Conservation (phyloP, 148 eudicot species). For the Nyssa sinensis region DNA sequence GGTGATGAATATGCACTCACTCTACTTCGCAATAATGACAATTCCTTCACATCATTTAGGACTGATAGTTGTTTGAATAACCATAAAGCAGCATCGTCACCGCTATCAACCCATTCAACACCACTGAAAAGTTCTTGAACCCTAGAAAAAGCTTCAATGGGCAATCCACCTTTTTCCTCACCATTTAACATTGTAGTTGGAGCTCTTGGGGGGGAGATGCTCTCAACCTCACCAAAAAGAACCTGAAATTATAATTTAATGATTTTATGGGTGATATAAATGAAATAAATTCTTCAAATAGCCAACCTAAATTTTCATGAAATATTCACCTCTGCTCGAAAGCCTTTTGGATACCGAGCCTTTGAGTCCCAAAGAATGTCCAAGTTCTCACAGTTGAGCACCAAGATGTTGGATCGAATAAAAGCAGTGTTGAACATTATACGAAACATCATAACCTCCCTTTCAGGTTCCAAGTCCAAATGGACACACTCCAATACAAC, state of each 20-base stretch:
- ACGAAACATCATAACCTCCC: slow-evolving; percentile 99
- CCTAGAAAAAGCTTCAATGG: slow-evolving; percentile 96
- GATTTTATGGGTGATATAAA: background rate
- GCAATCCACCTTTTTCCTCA: slow-evolving; percentile 92
- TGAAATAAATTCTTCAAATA: background rate
- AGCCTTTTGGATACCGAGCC: slow-evolving; percentile 89
- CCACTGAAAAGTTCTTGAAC: slow-evolving; percentile 95
- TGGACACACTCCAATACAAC: slow-evolving; percentile 96
- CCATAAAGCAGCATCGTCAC: slow-evolving; percentile 96
- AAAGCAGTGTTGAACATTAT: slow-evolving; percentile 97
- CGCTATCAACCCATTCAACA: slow-evolving; percentile 79
- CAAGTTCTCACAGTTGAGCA: slow-evolving; percentile 85
- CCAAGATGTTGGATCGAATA: slow-evolving; percentile 89
- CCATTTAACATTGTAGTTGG: slow-evolving; percentile 73
- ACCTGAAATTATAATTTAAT: slow-evolving; percentile 46
- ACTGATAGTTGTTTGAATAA: slow-evolving; percentile 82
- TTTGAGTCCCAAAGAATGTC: slow-evolving; percentile 98
- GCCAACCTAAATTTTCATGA: background rate
- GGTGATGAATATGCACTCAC: slow-evolving; percentile 79
- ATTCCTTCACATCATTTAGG: slow-evolving; percentile 51
- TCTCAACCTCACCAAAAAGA: slow-evolving; percentile 90
- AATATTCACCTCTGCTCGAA: slow-evolving; percentile 81
- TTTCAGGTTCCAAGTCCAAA: slow-evolving; percentile 82
- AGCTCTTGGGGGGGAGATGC: slow-evolving; percentile 63
- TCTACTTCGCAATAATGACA: slow-evolving; percentile 54